Base-by-base conservation (phyloP, 495 filamentous ascomycete species). In the Penicillium pancosmium region DNA sequence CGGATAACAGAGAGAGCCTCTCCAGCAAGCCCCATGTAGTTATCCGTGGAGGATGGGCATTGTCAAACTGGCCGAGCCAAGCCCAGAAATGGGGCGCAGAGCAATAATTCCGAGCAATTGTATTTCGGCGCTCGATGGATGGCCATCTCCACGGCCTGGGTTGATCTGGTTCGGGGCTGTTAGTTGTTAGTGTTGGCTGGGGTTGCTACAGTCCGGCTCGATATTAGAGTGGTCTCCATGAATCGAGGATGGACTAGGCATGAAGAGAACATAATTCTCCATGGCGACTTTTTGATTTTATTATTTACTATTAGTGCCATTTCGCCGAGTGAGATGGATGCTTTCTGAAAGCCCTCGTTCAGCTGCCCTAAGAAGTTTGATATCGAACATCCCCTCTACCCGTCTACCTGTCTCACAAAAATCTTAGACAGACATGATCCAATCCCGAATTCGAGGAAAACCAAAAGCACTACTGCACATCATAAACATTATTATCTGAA, bases 11-110 rank as follows among this genome's bases (percentile, higher is more conserved):
- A 56, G 50, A 56, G 33, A 31, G 44, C 54, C 59, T 55, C 46
- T 57, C 36, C 48, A 54, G 43, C 41, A 59, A 63, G 62, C 57
- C 63, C 64, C 54, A 60, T 64, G 68, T 57, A 41, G 56, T 50
- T 66, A 62, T 46, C 68, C 68, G 68, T 40, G 34, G 55, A 68
- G 55, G 62, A 63, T 68, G 55, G 68, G 61, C 65, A 68, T 66
- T 68, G 18, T 52, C 49, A 70, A 68, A 54, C 21, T 49, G 57
- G 5, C 68, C 47, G 47, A 43, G 47, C 59, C 53, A 62, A 56
- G 35, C 46, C 35, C 56, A 36, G 44, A 4, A 10, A 61, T 57
- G 50, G 21, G 46, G 46, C n/a, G 27, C 2, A 27, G 36, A 50
- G 23, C 33, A n/a, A 41, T 56, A 49, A 49, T 51, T 31, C 43